These are phyloP conservation scores for Citrus sp. DNA, from an alignment of 345 rosid genomes.

Conservation along the genomic window DNA sequence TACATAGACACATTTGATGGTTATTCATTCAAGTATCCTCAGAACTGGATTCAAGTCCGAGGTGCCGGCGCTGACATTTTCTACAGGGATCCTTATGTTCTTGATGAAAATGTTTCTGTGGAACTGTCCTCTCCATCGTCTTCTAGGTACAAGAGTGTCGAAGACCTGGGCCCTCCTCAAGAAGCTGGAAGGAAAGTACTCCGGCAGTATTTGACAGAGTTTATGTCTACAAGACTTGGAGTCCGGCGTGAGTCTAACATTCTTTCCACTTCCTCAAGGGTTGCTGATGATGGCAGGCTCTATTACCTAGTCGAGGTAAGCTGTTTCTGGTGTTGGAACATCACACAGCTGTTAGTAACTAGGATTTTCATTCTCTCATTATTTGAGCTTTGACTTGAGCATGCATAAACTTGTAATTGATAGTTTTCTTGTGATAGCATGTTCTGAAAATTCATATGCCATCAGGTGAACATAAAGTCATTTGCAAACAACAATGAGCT, in stretches of 20 bases:
- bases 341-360: neutral
- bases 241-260: slow-evolving; percentile 69
- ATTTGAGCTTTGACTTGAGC: too few relatives aligned
- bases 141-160: slow-evolving; percentile 67
- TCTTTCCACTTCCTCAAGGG: slow-evolving; percentile 66
- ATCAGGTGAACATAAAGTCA: slow-evolving; percentile 88
- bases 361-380: too few relatives aligned
- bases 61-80: slow-evolving; percentile 96
- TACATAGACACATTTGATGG: slow-evolving; percentile 89
- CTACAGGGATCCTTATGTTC: slow-evolving; percentile 84
- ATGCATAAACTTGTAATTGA: too few relatives aligned
- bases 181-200: slow-evolving; percentile 85
- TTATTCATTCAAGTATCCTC: slow-evolving; percentile 82
- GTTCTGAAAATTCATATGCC: slow-evolving; percentile 1
- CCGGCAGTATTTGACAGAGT: slow-evolving; percentile 85
- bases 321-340: neutral
- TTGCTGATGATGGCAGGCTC: slow-evolving; percentile 87
- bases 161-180: slow-evolving; percentile 78
- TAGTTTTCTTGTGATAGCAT: neutral
- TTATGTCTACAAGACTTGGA: slow-evolving; percentile 96
- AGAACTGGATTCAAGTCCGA: slow-evolving; percentile 84
- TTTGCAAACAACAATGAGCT: slow-evolving; percentile 86
- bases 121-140: slow-evolving; percentile 98
- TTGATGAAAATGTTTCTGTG: slow-evolving; percentile 80
- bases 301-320: slow-evolving; percentile 92